phyloP scores from a whole-genome alignment of 257 asterid species.

The Nemophila menziesii region DNA sequence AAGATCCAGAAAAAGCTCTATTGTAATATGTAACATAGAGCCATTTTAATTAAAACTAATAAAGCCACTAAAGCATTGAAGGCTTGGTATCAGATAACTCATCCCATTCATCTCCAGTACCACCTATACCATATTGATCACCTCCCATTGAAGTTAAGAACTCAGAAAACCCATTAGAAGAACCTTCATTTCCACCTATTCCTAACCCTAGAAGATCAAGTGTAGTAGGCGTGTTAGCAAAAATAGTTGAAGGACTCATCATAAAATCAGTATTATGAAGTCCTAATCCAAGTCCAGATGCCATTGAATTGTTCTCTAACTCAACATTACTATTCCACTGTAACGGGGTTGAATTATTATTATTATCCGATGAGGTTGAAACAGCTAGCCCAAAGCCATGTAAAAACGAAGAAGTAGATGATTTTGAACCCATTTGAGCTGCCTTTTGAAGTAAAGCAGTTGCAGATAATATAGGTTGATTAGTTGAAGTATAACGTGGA shows the following conservation, averaged over 20 bases:
- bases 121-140: constrained; percentile 16
- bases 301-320: constrained; percentile 35
- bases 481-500: constrained; percentile 18
- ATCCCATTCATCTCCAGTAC: constrained; percentile 37
- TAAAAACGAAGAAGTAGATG: constrained; percentile 60
- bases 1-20: background rate
- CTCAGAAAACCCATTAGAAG: constrained; percentile 33
- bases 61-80: constrained; percentile 26
- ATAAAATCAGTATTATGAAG: constrained; percentile 29
- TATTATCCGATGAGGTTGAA: constrained; percentile 18
- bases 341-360: constrained; percentile 2
- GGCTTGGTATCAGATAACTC: constrained; percentile 50
- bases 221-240: constrained; percentile 42
- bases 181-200: constrained; percentile 24
- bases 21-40: background rate
- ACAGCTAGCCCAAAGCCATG: constrained; percentile 54
- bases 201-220: constrained; percentile 82
- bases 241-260: constrained; percentile 35
- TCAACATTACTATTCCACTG: constrained; percentile 25
- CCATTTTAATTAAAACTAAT: background rate
- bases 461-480: constrained; percentile 65
- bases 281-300: constrained; percentile 40
- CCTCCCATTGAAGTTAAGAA: constrained; percentile 36
- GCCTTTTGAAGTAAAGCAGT: constrained; percentile 90
- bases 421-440: constrained; percentile 61